A percentile compares a stretch with the other conserved stretches of the same genome.
Conservation (phyloP, 192 early-diverging fungal genomes). For the Entomortierella beljakovae region DNA sequence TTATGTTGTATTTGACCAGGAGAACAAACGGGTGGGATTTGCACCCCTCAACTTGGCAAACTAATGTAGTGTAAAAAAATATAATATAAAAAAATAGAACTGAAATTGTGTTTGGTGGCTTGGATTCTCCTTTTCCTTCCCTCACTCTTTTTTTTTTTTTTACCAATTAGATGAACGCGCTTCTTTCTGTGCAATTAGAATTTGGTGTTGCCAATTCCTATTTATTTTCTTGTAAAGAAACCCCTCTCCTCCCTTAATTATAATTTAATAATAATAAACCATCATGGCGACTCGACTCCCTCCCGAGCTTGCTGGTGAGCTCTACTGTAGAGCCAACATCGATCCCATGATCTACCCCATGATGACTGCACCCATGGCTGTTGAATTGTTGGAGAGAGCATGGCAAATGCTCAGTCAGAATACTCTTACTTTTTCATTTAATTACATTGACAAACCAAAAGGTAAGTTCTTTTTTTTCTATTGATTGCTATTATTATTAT, state of each 20-base stretch:
- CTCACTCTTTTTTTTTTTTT: too few relatives aligned
- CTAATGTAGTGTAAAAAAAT: too few relatives aligned
- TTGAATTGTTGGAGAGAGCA: conserved; percentile 34
- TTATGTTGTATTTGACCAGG: conserved; percentile 75
- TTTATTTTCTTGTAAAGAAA: neutral
- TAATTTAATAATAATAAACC: neutral
- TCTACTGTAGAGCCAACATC: conserved; percentile 46
- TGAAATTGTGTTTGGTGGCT: too few relatives aligned
- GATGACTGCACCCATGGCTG: conserved; percentile 42
- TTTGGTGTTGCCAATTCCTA: too few relatives aligned
- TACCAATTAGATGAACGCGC: too few relatives aligned
- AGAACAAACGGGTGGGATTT: conserved; percentile 65
- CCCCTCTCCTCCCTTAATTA: neutral
- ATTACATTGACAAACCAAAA: conserved; percentile 55
- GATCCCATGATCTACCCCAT: conserved; percentile 39
- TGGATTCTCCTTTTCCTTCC: too few relatives aligned
- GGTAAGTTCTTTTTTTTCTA: too few relatives aligned
- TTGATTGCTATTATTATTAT: too few relatives aligned
- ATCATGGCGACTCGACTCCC: conserved; percentile 32
- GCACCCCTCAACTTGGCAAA: conserved; percentile 52
- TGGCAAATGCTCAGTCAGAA: conserved; percentile 38
- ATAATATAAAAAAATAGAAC: too few relatives aligned
- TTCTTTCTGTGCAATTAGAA: too few relatives aligned
- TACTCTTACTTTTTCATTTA: conserved; percentile 43
- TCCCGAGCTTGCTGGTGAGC: conserved; percentile 45